A percentile compares a stretch with the other conserved stretches of the same genome.
phyloP scores from a whole-genome alignment of 1,284 basidiomycete genomes.

The Puccinia novopanici region DNA sequence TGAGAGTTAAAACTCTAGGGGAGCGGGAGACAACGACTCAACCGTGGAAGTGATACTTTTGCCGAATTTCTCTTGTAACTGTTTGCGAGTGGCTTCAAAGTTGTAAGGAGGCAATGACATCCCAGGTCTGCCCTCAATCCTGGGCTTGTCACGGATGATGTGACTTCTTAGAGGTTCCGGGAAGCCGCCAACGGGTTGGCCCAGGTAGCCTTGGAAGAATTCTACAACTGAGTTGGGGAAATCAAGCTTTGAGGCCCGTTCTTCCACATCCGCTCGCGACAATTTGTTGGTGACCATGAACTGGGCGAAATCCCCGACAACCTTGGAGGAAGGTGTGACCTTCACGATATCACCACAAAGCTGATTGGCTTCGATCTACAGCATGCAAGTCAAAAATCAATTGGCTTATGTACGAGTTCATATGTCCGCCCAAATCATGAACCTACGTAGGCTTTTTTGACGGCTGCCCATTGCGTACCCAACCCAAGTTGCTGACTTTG shows the following conservation, averaged over 20 bases:
- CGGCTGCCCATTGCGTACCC: constrained; percentile 92
- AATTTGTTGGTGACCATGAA: constrained; percentile 98
- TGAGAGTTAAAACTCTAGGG: background rate
- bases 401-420: background rate
- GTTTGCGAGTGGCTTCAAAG: constrained; percentile 92
- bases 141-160: constrained; percentile 89
- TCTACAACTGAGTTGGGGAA: constrained; percentile 74
- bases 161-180: constrained; percentile 89
- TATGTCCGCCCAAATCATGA: background rate
- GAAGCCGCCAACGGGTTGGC: constrained; percentile 92
- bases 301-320: constrained; percentile 93
- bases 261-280: constrained; percentile 79
- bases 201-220: constrained; percentile 74
- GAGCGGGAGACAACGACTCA: constrained; percentile 5
- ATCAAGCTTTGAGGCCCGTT: constrained; percentile 84
- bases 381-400: background rate
- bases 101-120: constrained; percentile 81
- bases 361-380: constrained; percentile 57
- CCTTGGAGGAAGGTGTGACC: constrained; percentile 98
- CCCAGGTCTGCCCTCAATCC: constrained; percentile 91
- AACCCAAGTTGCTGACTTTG: constrained; percentile 96
- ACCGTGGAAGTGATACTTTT: constrained; percentile 80
- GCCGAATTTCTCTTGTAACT: constrained; percentile 89
- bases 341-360: constrained; percentile 98
- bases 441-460: constrained; percentile 86